A percentile compares a stretch with the other conserved stretches of the same genome.
These are phyloP conservation scores for Nakazawaea wickerhamii DNA, from an alignment of 805 yeast genomes.

Conservation along the genomic window DNA sequence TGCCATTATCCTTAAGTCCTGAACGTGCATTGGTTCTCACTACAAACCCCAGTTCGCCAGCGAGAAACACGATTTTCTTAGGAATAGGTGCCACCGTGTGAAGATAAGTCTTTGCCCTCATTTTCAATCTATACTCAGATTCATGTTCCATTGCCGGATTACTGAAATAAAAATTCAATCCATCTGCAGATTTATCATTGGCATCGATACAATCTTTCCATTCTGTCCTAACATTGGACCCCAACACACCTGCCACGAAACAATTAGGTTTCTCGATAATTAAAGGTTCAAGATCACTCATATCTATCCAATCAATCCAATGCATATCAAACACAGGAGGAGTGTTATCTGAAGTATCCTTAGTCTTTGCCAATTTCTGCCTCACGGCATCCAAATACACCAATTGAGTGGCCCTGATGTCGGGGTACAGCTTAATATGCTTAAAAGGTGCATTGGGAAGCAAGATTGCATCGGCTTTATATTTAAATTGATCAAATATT, in stretches of 20 bases:
- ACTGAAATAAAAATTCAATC: constrained; percentile 21
- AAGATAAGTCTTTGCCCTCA: constrained; percentile 38
- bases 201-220: constrained; percentile 35
- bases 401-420: constrained; percentile 28
- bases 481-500: constrained; percentile 22
- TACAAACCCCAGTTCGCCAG: constrained; percentile 35
- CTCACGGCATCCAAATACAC: constrained; percentile 29
- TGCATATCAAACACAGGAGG: constrained; percentile 39
- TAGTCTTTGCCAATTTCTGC: constrained; percentile 21
- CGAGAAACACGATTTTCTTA: constrained; percentile 33
- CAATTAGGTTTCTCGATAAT: constrained; percentile 37
- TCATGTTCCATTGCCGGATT: constrained; percentile 27
- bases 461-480: constrained; percentile 25
- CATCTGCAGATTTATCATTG: constrained; percentile 14
- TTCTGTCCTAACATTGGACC: constrained; percentile 32
- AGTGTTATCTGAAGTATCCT: constrained; percentile 20
- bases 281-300: constrained; percentile 34
- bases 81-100: constrained; percentile 42
- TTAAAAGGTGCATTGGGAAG: constrained; percentile 34
- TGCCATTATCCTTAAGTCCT: constrained; percentile 20
- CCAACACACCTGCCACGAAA: constrained; percentile 38
- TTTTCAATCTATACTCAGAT: constrained; percentile 29
- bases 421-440: constrained; percentile 28
- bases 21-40: constrained; percentile 18
- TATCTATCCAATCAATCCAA: constrained; percentile 53